Base-by-base conservation (phyloP, 2,329 filamentous ascomycete species). In the Nigrospora oryzae region DNA sequence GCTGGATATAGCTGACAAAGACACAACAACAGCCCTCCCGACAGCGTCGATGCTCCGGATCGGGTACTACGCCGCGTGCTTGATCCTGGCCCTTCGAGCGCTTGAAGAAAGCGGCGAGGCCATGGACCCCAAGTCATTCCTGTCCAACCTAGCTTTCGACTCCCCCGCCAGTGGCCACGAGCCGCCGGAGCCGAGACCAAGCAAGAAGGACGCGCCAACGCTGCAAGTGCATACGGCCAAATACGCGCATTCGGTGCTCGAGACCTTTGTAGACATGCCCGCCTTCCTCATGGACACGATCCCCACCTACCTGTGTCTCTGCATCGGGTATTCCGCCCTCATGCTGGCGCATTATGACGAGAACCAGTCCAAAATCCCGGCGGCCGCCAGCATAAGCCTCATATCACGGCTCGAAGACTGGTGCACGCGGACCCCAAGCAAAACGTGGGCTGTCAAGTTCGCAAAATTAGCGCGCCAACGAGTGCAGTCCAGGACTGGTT, bases 1-100 rank as follows among this genome's bases (percentile, higher is more conserved):
- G 23, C 23, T 7, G 23, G 4, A 40, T 14, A 15, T 31, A 12
- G 38, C 15, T 6, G 13, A 11, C 16, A 32, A 6, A 36, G 23
- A 3, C 11, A 14, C 32, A 12, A 14, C 32, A 12, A 28, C 36
- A 63, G 61, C 53, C 11, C 53, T 64, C 2, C 52, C 60, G 7
- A 63, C 61, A 2, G 61, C 62, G 3, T 59, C 59, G 1, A 63
- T 60, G 51, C 49, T 64, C 36, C 55, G 51, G 38, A 57, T 64
- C 39, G 62, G 61, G 7, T 63, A 63, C 38, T 55, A 60, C 33
- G 56, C 60, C 13, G 62, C 58, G 36, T 63, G 59, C 44, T 55
- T 64, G 13, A 62, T 64, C 30, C 44, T 63, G 10, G 57, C 58
- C 5, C 53, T 59, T 8, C 52, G 57, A 17, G 56, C 54, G 1